Evolutionary conservation across 208 protist genomes (phyloP).

Genomic region (Wallacemonas sp.): DNA sequence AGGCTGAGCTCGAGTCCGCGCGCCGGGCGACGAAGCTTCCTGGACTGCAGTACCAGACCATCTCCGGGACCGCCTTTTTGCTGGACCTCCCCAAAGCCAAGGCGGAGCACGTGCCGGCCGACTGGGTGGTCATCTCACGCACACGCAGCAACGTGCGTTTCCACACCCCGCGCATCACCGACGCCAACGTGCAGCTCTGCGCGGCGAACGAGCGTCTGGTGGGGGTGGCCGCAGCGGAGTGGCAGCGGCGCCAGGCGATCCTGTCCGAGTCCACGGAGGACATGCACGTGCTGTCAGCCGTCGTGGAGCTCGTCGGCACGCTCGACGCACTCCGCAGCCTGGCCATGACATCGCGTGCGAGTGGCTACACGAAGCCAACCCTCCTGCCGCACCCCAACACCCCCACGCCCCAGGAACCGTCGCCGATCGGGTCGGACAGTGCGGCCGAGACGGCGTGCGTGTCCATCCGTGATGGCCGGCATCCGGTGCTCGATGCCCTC

Average conservation of each 20-base stretch:
- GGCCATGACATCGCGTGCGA: constrained; percentile 44
- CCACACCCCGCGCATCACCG: constrained; percentile 65
- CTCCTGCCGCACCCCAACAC: constrained; percentile 17
- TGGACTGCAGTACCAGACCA: constrained; percentile 74
- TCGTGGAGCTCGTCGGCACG: constrained; percentile 47
- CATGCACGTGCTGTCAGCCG: constrained; percentile 36
- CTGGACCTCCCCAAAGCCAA: constrained; percentile 71
- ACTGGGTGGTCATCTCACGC: constrained; percentile 78
- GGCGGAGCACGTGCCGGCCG: constrained; percentile 40
- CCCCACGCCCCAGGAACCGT: no score
- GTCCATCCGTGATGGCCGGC: constrained; percentile 52
- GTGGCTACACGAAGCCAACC: constrained; percentile 62
- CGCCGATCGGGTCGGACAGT: no score
- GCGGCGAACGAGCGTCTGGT: constrained; percentile 71
- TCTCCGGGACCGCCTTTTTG: constrained; percentile 77
- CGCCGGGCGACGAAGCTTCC: constrained; percentile 50
- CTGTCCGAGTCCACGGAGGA: constrained; percentile 25
- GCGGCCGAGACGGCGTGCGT: no score
- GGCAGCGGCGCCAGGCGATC: constrained; percentile 46
- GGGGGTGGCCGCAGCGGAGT: constrained; percentile 51
- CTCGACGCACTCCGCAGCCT: constrained; percentile 73
- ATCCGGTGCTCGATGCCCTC: constrained; percentile 71
- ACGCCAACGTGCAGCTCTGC: constrained; percentile 55
- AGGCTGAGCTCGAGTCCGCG: constrained; percentile 63
- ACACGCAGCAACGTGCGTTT: constrained; percentile 84